These are phyloP conservation scores for Colletotrichum lini DNA, from an alignment of 2,329 filamentous ascomycete species.

Conservation along the genomic window DNA sequence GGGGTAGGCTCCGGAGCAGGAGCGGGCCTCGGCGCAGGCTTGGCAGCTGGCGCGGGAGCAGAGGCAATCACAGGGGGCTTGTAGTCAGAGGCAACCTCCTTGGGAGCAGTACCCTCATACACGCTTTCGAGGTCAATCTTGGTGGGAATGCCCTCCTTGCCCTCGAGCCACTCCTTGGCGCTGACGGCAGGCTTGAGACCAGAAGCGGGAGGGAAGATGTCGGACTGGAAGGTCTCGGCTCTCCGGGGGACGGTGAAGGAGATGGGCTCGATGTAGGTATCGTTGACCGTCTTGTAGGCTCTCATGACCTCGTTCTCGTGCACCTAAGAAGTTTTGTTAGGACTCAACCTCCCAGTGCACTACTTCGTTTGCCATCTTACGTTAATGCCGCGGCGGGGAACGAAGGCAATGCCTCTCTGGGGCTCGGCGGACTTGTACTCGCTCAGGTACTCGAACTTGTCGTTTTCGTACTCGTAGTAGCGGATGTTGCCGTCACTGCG, in stretches of 20 bases:
- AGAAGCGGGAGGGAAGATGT: constrained; percentile 91
- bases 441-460: constrained; percentile 97
- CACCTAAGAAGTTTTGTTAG: constrained; percentile 64
- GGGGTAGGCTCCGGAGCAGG: constrained; percentile 64
- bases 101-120: constrained; percentile 86
- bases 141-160: constrained; percentile 85
- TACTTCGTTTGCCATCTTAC: constrained; percentile 59
- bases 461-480: constrained; percentile 98
- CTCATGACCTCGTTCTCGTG: constrained; percentile 98
- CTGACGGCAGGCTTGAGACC: constrained; percentile 86
- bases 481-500: constrained; percentile 95
- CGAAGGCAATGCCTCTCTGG: constrained; percentile 92
- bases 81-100: constrained; percentile 81
- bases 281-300: constrained; percentile 97
- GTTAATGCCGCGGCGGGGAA: constrained; percentile 95
- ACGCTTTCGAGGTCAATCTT: constrained; percentile 96
- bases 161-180: constrained; percentile 86
- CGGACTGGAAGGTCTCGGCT: constrained; percentile 95
- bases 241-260: constrained; percentile 97
- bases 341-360: not conserved
- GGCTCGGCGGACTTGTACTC: constrained; percentile 98
- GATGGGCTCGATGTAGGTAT: constrained; percentile 93
- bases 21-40: constrained; percentile 66
- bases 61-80: constrained; percentile 68
- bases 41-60: constrained; percentile 59